Base-by-base conservation (phyloP, 2,329 filamentous ascomycete genomes). In the Diaporthe batatas region DNA sequence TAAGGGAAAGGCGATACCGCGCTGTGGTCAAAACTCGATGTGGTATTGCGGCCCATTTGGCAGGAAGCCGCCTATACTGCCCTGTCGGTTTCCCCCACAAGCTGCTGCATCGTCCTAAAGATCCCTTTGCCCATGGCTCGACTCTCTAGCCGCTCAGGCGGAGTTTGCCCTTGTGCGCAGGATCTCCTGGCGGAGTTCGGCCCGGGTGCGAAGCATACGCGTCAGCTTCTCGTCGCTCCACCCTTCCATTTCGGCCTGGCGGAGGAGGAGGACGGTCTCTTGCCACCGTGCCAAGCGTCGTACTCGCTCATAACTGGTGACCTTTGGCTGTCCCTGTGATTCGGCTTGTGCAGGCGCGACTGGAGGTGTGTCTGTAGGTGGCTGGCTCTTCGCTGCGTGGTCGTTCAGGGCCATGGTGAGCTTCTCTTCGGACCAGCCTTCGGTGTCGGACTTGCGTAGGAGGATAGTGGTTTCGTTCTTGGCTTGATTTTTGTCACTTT, bases 351-450 rank as follows among this genome's bases (percentile, higher is more conserved):
- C 39, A 18, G 39, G 6, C 16, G 39, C 39, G 39, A 14, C 12
- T 5, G 16, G 6, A 39, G 29, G 25, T n/a, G 47, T 53, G 14
- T 10, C 11, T 10, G 18, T 39, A 29, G 12, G 47, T 29, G 10
- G 47, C 29, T 10, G n/a, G 8, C 18, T 39, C 68, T 62, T 42
- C 5, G 7, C 12, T 1, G 55, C 44, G 18, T 8, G 18, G 2
- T 32, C 18, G 3, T 32, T 51, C 12, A 70, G 39, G n/a, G 47
- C 68, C 21, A 1, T 14, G 23, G 68, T 70, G 49, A 67, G 58
- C 51, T 53, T 36, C 21, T 65, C 39, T 3, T 71, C 69, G 25
- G 58, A 34, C 69, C 69, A 71, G 18, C 69, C 69, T 16, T 71
- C 51, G 32, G 11, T 54, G 1, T 67, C 23, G 8, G 58, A 23